These are phyloP conservation scores for Lipomyces sp. DNA, from an alignment of 805 yeast species.

Conservation along the genomic window DNA sequence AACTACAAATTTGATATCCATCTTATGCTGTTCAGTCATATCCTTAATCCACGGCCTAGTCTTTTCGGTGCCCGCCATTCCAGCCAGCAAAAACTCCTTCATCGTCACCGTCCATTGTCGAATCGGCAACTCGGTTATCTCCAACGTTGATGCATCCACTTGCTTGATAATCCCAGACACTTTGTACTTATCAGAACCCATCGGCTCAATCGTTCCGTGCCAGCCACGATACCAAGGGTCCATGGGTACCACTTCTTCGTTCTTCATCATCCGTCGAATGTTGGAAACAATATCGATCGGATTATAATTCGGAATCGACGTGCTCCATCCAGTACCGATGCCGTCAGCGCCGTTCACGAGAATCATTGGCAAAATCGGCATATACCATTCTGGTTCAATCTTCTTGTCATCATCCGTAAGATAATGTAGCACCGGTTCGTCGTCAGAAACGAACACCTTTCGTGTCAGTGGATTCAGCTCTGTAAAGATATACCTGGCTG, in stretches of 20 bases:
- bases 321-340: constrained; percentile 99
- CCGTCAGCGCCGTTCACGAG: constrained; percentile 96
- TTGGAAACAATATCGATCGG: constrained; percentile 80
- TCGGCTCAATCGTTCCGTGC: constrained; percentile 74
- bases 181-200: constrained; percentile 64
- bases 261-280: constrained; percentile 62
- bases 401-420: constrained; percentile 89
- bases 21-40: constrained; percentile 89
- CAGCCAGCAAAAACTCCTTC: constrained; percentile 77
- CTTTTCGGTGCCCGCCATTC: constrained; percentile 72
- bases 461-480: constrained; percentile 74
- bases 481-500: constrained; percentile 93
- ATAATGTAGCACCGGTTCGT: constrained; percentile 72
- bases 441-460: constrained; percentile 71
- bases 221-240: constrained; percentile 95
- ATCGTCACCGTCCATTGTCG: constrained; percentile 88
- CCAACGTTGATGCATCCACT: constrained; percentile 72
- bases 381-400: constrained; percentile 93
- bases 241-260: constrained; percentile 67
- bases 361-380: constrained; percentile 93
- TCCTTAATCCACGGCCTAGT: constrained; percentile 84
- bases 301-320: constrained; percentile 84
- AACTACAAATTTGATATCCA: constrained; percentile 67
- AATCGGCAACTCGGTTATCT: constrained; percentile 89
- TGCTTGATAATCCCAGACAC: constrained; percentile 80